Conservation (phyloP, 2,329 filamentous ascomycete species). For the Dichotomopilus funicola region DNA sequence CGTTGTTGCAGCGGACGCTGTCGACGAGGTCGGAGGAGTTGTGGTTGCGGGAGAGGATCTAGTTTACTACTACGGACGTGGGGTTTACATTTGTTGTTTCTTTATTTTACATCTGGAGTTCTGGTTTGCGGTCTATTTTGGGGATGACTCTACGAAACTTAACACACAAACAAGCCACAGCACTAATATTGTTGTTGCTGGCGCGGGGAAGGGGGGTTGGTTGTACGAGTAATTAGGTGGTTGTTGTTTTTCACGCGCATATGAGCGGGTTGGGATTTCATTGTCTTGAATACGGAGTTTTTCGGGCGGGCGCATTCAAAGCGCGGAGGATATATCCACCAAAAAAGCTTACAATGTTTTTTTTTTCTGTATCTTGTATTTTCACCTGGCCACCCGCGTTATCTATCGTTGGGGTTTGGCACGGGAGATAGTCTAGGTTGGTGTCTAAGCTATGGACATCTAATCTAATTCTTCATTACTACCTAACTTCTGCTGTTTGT, state of each 20-base stretch:
- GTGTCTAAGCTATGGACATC: too few relatives aligned
- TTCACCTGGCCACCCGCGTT: too few relatives aligned
- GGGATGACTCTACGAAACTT: too few relatives aligned
- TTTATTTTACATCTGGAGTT: too few relatives aligned
- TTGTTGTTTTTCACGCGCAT: background rate
- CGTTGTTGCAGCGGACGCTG: conserved; percentile 30
- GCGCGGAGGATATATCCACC: conserved; percentile 2
- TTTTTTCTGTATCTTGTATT: background rate
- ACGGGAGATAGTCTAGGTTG: too few relatives aligned
- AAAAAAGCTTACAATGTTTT: conserved; percentile 1
- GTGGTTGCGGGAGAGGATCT: conserved; percentile 23
- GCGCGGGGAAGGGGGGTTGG: background rate
- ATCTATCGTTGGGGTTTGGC: too few relatives aligned
- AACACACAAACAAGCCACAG: too few relatives aligned
- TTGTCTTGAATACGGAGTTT: too few relatives aligned
- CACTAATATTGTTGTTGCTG: background rate
- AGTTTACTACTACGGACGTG: background rate
- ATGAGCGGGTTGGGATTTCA: background rate
- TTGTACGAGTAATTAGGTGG: background rate
- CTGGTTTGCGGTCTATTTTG: background rate
- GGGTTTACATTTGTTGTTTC: background rate
- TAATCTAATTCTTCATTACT: too few relatives aligned
- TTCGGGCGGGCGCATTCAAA: too few relatives aligned
- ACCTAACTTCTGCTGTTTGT: too few relatives aligned
- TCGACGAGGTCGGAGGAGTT: conserved; percentile 40